Percentiles rank a stretch among this genome's conserved stretches.
phyloP scores from a whole-genome alignment of 1,284 basidiomycete species.

The Papiliotrema fonsecae region DNA sequence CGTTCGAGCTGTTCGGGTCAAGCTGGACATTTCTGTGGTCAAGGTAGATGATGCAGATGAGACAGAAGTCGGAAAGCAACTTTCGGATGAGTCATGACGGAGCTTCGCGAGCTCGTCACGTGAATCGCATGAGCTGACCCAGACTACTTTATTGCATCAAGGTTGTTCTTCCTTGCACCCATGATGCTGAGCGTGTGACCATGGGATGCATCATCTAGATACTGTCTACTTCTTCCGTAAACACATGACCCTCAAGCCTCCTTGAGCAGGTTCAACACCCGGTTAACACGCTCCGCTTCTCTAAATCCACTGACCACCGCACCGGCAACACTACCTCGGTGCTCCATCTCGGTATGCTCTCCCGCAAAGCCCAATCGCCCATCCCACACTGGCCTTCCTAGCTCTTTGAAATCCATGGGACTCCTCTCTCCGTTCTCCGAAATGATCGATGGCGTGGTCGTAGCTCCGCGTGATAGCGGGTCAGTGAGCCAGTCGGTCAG shows the following conservation, averaged over 20 bases:
- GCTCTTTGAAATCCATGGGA: slow-evolving; percentile 52
- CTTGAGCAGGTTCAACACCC: slow-evolving; percentile 18
- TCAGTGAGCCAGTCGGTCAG: slow-evolving; percentile 51
- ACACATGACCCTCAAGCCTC: neutral
- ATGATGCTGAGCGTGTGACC: no score
- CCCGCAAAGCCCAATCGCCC: slow-evolving; percentile 53
- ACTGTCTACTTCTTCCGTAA: neutral
- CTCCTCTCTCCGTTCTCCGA: slow-evolving; percentile 39
- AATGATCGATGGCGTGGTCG: slow-evolving; percentile 50
- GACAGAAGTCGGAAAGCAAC: neutral
- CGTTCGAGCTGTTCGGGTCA: slow-evolving; percentile 16
- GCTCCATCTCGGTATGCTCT: slow-evolving; percentile 53
- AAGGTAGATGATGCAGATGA: neutral
- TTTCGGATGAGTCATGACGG: no score
- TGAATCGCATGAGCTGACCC: no score
- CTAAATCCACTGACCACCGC: slow-evolving; percentile 49
- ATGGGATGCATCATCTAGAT: neutral
- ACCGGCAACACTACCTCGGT: slow-evolving; percentile 50
- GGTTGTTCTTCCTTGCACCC: no score
- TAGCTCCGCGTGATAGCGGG: slow-evolving; percentile 50
- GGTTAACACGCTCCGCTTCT: slow-evolving; percentile 46
- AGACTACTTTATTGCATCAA: no score
- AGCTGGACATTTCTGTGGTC: neutral
- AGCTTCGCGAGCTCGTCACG: no score
- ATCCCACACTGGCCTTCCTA: slow-evolving; percentile 48